These are phyloP conservation scores for Zymoseptoria ardabiliae DNA, from an alignment of 2,329 filamentous ascomycete species.

Conservation along the genomic window DNA sequence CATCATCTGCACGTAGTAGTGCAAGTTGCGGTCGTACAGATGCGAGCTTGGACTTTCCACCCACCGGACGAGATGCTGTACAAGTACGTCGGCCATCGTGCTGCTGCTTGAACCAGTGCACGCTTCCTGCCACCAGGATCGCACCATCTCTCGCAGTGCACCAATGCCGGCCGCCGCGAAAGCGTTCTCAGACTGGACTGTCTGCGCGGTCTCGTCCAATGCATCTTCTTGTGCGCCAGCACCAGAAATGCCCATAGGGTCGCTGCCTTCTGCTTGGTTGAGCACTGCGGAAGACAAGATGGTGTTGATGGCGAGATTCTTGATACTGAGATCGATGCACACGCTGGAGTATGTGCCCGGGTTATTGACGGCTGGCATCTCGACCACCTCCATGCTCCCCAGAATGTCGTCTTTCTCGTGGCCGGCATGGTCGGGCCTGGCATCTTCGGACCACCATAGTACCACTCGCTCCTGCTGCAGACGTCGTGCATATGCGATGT, in stretches of 20 bases:
- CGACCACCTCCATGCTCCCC: slow-evolving; percentile 69
- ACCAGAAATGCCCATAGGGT: slow-evolving; percentile 79
- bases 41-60: slow-evolving; percentile 89
- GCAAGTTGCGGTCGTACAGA: slow-evolving; percentile 86
- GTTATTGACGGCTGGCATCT: slow-evolving; percentile 89
- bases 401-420: slow-evolving; percentile 89
- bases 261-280: slow-evolving; percentile 87
- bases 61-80: slow-evolving; percentile 95
- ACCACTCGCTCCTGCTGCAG: slow-evolving; percentile 88
- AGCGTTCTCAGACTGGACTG: slow-evolving; percentile 76
- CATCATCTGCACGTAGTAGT: slow-evolving; percentile 99
- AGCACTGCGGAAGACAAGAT: slow-evolving; percentile 93
- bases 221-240: slow-evolving; percentile 55
- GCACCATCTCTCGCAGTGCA: slow-evolving; percentile 95
- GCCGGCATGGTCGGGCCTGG: slow-evolving; percentile 87
- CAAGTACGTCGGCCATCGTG: slow-evolving; percentile 93
- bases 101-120: slow-evolving; percentile 57
- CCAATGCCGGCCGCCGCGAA: slow-evolving; percentile 88
- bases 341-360: slow-evolving; percentile 92
- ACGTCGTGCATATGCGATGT: slow-evolving; percentile 85
- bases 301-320: slow-evolving; percentile 95
- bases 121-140: slow-evolving; percentile 95
- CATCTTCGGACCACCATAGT: slow-evolving; percentile 88
- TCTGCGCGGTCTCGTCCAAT: slow-evolving; percentile 55
- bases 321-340: slow-evolving; percentile 88